These are phyloP conservation scores for Aspergillus olivimuriae DNA, from an alignment of 495 filamentous ascomycete species.

Conservation along the genomic window DNA sequence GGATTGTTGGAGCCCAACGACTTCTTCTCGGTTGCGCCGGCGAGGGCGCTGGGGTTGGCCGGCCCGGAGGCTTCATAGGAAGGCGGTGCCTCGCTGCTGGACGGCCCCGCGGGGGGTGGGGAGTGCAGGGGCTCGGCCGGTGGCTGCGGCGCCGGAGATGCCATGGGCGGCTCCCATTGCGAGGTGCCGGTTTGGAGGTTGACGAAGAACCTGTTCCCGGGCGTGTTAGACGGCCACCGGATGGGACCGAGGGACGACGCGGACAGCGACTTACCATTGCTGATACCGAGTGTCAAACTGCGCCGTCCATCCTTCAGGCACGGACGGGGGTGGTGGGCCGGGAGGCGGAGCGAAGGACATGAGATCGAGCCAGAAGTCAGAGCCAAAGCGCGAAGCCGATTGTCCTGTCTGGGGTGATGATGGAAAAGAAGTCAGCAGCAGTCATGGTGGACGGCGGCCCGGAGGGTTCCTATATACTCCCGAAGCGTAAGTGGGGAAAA, in stretches of 20 bases:
- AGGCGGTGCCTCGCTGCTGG: constrained; percentile 57
- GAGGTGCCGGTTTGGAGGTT: constrained; percentile 80
- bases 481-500: too few species aligned
- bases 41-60: constrained; percentile 22
- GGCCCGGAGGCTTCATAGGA: constrained; percentile 49
- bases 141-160: constrained; percentile 47
- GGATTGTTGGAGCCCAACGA: constrained; percentile 56
- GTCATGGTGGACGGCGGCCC: too few species aligned
- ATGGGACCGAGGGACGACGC: not conserved
- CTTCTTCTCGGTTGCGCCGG: constrained; percentile 47
- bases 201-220: constrained; percentile 72
- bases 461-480: too few species aligned
- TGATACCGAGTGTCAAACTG: constrained; percentile 70
- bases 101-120: constrained; percentile 33
- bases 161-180: constrained; percentile 76
- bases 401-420: too few species aligned
- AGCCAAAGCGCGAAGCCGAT: too few species aligned
- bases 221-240: too few species aligned
- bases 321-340: constrained; percentile 78
- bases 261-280: constrained; percentile 62
- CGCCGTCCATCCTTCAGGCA: constrained; percentile 84
- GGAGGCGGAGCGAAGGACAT: constrained; percentile 57
- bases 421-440: too few species aligned
- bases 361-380: not conserved
- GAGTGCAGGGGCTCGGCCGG: too few species aligned